Evolutionary conservation across 345 rosid species (phyloP).

Genomic region (thale cress (Arabidopsis thaliana)): TAIR10.1 NC_003071.7:16642001-16642500

Average conservation of each 20-base stretch:
- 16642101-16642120: slow-evolving; percentile 45
- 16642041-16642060: slow-evolving; percentile 1
- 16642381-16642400: slow-evolving; percentile 38
- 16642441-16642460: slow-evolving; percentile 10
- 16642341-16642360: neutral
- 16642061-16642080: neutral
- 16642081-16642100: slow-evolving; percentile 19
- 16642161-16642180: neutral
- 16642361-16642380: slow-evolving; percentile 3
- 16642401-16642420: slow-evolving; percentile 25
- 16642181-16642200: slow-evolving; percentile 20
- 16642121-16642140: slow-evolving; percentile 35
- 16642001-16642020: slow-evolving; percentile 2
- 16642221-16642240: neutral
- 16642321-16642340: slow-evolving; percentile 37
- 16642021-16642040: neutral
- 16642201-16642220: neutral
- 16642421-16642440: slow-evolving; percentile 36
- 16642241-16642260: neutral
- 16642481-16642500: slow-evolving; percentile 13
- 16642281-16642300: slow-evolving; percentile 52
- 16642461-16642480: slow-evolving; percentile 12
- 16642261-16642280: slow-evolving; percentile 51
- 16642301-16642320: slow-evolving; percentile 43
- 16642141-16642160: slow-evolving; percentile 35